Evolutionary conservation across 2,329 filamentous ascomycete species (phyloP).

Genomic region (Fusarium temperatum): DNA sequence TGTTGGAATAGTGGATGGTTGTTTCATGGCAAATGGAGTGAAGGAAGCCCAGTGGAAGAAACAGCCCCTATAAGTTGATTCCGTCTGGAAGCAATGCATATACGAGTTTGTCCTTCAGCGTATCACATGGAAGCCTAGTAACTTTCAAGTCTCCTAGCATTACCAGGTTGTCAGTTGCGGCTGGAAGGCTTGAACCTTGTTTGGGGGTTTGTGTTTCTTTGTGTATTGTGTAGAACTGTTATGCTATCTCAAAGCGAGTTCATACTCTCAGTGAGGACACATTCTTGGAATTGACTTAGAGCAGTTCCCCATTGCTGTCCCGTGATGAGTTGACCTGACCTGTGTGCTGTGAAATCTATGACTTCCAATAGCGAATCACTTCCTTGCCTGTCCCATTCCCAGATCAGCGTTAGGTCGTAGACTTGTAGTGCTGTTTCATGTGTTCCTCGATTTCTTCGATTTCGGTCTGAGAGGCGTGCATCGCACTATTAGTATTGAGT

Average conservation of each 20-base stretch:
- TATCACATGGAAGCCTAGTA: neutral
- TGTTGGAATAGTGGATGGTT: neutral
- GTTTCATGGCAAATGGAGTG: neutral
- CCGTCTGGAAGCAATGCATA: neutral
- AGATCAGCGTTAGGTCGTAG: neutral
- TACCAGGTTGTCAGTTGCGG: neutral
- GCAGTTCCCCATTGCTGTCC: neutral
- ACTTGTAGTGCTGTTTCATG: neutral
- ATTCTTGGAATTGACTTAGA: neutral
- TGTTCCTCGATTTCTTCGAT: neutral
- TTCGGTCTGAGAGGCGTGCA: neutral
- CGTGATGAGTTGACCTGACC: neutral
- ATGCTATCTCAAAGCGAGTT: neutral
- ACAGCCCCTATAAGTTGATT: neutral
- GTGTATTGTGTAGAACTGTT: neutral
- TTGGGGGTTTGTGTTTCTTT: neutral
- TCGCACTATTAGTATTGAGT: neutral
- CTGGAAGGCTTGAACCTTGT: neutral
- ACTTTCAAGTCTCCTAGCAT: neutral
- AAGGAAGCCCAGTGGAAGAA: neutral
- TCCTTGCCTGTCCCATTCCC: too few relatives aligned
- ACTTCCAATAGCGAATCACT: accelerated
- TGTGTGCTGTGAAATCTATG: neutral
- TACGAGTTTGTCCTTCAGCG: too few relatives aligned
- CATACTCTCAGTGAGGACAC: accelerated